phyloP scores from a whole-genome alignment of 108 stramenopile genomes.

The Skeletonema potamos region DNA sequence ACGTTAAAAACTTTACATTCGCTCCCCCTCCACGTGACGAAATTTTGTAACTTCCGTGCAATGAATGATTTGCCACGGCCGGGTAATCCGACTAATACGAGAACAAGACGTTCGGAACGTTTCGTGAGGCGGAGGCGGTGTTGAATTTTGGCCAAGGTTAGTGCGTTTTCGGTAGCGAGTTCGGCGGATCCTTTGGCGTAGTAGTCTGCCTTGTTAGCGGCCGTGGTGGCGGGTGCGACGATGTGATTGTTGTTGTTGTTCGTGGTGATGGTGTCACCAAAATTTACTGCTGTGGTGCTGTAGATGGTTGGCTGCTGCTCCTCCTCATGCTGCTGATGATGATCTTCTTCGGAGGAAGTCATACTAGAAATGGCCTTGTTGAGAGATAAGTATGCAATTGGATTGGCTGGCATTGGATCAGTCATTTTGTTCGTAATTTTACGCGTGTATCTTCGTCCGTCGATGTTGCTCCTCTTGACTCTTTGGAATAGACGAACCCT shows the following conservation, averaged over 20 bases:
- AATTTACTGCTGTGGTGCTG: neutral
- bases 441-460: no score
- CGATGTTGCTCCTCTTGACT: no score
- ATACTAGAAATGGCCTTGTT: neutral
- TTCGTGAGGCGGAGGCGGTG: slow-evolving; percentile 70
- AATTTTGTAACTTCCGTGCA: slow-evolving; percentile 79
- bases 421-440: neutral
- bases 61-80: slow-evolving; percentile 92
- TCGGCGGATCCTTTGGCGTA: slow-evolving; percentile 72
- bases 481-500: no score
- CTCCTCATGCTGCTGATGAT: neutral
- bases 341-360: neutral
- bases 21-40: slow-evolving; percentile 79
- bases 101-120: slow-evolving; percentile 66
- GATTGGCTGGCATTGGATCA: neutral
- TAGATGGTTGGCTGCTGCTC: neutral
- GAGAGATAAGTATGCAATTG: neutral
- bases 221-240: neutral
- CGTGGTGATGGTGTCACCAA: neutral
- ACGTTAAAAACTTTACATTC: slow-evolving; percentile 89
- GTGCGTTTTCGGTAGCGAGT: slow-evolving; percentile 56
- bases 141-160: slow-evolving; percentile 71
- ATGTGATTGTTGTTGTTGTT: no score
- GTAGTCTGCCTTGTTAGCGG: slow-evolving; percentile 18
- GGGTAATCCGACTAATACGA: slow-evolving; percentile 86